Conservation (phyloP, 2,329 filamentous ascomycete genomes). For the Phialophora expanda region DNA sequence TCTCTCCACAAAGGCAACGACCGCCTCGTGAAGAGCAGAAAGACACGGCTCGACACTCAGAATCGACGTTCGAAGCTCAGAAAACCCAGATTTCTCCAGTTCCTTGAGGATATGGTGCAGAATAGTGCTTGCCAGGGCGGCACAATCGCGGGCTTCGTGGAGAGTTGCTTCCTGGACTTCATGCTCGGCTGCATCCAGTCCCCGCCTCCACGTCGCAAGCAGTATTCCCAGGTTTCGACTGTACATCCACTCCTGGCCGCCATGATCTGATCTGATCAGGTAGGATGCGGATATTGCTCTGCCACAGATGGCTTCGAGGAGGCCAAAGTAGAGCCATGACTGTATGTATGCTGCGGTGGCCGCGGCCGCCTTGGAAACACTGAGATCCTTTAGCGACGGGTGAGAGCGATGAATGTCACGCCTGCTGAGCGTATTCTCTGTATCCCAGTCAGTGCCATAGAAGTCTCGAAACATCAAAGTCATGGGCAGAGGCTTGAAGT, state of each 20-base stretch:
- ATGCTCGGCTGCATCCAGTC: background rate
- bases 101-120: background rate
- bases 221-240: background rate
- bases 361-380: background rate
- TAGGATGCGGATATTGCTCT: background rate
- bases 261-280: background rate
- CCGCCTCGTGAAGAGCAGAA: background rate
- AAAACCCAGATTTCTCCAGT: background rate
- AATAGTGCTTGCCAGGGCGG: background rate
- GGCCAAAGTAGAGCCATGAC: constrained; percentile 5
- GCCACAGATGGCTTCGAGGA: background rate
- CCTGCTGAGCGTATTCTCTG: background rate
- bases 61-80: background rate
- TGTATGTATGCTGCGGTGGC: constrained; percentile 1
- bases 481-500: background rate
- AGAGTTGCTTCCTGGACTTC: background rate
- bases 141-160: background rate
- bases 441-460: background rate
- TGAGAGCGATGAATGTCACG: background rate
- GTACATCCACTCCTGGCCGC: background rate
- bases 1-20: constrained; percentile 1
- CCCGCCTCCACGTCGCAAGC: background rate
- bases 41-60: background rate
- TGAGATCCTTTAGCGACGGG: background rate
- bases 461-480: background rate